Base-by-base conservation (phyloP, 2,329 filamentous ascomycete genomes). In the Xylogone sp. region DNA sequence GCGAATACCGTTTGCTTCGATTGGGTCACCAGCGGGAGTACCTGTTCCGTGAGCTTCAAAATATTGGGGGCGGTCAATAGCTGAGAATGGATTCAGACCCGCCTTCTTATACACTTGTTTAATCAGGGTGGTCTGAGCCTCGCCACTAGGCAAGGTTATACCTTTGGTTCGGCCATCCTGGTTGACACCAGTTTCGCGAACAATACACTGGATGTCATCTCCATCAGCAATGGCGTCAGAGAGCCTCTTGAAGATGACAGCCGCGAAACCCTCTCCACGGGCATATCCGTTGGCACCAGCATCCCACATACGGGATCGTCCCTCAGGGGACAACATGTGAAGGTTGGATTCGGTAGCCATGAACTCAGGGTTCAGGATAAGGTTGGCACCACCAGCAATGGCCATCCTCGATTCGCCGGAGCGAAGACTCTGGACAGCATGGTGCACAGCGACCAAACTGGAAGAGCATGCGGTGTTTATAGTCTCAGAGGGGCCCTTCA, bases 401-500 rank as follows among this genome's bases (percentile, higher is more conserved):
- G n/a, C n/a, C n/a, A n/a, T n/a, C n/a, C n/a, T n/a, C n/a, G n/a
- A n/a, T n/a, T n/a, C n/a, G 7, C 70, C 69, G 1, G 65, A 67
- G 3, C 71, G 66, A 1, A 82, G 64, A 22, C 71, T 74, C 48
- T 78, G 73, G 18, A 72, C 73, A 2, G 76, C 79, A 34, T 77
- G 65, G 57, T 82, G 76, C 2, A 82, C 67, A 1, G 76, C 74
- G 2, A 81, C 73, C n/a, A 82, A 67, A 46, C 75, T 78, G 3
- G 75, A 76, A 29, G 77, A 81, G 62, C 80, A 83, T 22, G 77
- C 80, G 1, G 80, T 82, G 47, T 82, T 78, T 13, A 83, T 65
- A 0, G 76, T 81, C 64, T 81, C 56, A 53, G 66, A 69, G 3
- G 46, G 46, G 10, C 46, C 46, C 16, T 18, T 48, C n/a, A 34